Base-by-base conservation (phyloP, 305 asterid species). In the Rubia occidens region DNA sequence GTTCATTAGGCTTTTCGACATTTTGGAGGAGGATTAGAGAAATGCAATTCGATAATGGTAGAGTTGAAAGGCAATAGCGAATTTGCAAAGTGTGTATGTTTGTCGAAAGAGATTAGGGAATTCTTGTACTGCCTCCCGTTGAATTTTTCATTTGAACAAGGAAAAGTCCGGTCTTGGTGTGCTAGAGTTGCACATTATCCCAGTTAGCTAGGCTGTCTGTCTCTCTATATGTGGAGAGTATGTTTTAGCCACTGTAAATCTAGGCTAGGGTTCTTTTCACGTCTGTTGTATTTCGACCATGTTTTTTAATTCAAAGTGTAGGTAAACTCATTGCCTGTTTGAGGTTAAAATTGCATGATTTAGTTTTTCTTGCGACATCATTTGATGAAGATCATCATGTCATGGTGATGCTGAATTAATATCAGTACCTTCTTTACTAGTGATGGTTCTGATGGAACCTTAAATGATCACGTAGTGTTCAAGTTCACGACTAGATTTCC, bases 361-460 rank as follows among this genome's bases (percentile, higher is more conserved):
- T 47, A 13, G 21, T 51, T 51, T 15, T 5, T 17, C 2, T 5
- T 0, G 3, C 17, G 21, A 5, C 56, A 51, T 51, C 21, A 51
- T 51, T 51, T 51, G 56, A 4, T 51, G 2, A 15, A 51, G 56
- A 51, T 51, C 21, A 24, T 32, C 17, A 40, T 55, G 60, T 4
- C 39, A 11, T 1, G 35, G 60, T 20, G 49, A n/a, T 60, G 32
- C 21, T 44, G 20, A 43, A 26, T 54, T 65, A 65, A 55, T 18
- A 17, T 49, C 18, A 49, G 45, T 24, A 59, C 39, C 9, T 60
- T 32, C 37, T 32, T 32, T 13, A 15, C 29, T 9, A 40, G 45
- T 18, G 29, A 64, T 53, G 65, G 54, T 72, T 72, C 60, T 51
- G 37, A 13, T 44, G 32, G 42, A 58, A 37, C 14, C 42, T 42